These are phyloP conservation scores for Globisporangium nagaii DNA, from an alignment of 352 stramenopile genomes.

Conservation along the genomic window DNA sequence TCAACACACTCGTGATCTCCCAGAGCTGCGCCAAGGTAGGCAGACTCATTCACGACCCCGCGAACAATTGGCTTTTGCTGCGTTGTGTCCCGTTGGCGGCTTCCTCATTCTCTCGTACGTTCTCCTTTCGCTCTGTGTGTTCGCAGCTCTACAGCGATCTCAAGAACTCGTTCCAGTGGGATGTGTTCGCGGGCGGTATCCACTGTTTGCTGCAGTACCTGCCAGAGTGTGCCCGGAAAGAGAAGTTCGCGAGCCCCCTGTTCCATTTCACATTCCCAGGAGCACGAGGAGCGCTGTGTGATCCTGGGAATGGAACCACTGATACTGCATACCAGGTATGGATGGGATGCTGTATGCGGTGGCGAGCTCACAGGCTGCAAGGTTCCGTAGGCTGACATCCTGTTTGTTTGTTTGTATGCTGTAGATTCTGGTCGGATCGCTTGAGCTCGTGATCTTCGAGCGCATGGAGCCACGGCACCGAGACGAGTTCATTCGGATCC, in stretches of 20 bases:
- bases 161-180: slow-evolving; percentile 81
- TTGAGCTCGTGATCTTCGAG: slow-evolving; percentile 85
- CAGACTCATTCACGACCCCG: too few relatives aligned
- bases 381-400: too few relatives aligned
- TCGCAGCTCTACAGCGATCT: slow-evolving; percentile 69
- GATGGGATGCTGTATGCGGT: too few relatives aligned
- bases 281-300: slow-evolving; percentile 42
- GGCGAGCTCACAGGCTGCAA: too few relatives aligned
- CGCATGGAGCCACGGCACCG: slow-evolving; percentile 57
- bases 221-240: slow-evolving; percentile 50
- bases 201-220: slow-evolving; percentile 82
- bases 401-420: not conserved
- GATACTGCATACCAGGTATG: slow-evolving; percentile 69
- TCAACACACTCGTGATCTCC: slow-evolving; percentile 64
- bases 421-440: slow-evolving; percentile 61
- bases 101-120: slow-evolving; percentile 3
- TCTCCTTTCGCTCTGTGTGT: slow-evolving; percentile 8
- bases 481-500: slow-evolving; percentile 55
- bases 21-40: slow-evolving; percentile 64
- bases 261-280: slow-evolving; percentile 80
- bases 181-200: slow-evolving; percentile 76
- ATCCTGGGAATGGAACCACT: slow-evolving; percentile 76
- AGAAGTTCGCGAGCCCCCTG: slow-evolving; percentile 58
- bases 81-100: not conserved
- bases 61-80: too few relatives aligned